phyloP scores from a whole-genome alignment of 441 rosid genomes.

The Euphorbia schlechtendalii region DNA sequence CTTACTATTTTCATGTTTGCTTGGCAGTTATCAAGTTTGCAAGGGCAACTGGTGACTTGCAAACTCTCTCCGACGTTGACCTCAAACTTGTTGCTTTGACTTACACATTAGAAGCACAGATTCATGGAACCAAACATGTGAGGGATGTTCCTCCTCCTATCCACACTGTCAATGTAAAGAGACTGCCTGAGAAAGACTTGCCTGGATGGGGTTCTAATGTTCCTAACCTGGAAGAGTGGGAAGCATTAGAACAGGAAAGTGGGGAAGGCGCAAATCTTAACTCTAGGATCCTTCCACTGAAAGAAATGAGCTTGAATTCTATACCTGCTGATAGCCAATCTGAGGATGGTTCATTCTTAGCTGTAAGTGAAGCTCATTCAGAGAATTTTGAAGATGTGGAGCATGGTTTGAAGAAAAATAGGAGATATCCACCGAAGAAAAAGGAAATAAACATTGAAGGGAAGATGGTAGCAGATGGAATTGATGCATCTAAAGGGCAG shows the following conservation, averaged over 20 bases:
- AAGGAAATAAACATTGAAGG: conserved; percentile 61
- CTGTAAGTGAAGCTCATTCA: conserved; percentile 29
- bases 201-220: conserved; percentile 99
- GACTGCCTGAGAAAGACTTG: conserved; percentile 77
- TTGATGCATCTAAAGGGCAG: too few relatives aligned
- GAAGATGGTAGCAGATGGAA: conserved; percentile 75
- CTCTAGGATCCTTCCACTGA: conserved; percentile 77
- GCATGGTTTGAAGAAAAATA: conserved; percentile 33
- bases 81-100: conserved; percentile 74
- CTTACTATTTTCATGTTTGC: neutral
- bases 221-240: conserved; percentile 88
- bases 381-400: conserved; percentile 45
- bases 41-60: conserved; percentile 83
- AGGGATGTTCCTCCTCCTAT: conserved; percentile 78
- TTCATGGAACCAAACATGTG: conserved; percentile 65
- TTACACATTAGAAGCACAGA: conserved; percentile 70
- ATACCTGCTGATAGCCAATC: conserved; percentile 35
- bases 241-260: conserved; percentile 53
- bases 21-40: conserved; percentile 69
- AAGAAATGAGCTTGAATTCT: conserved; percentile 53
- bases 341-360: conserved; percentile 38
- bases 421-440: conserved; percentile 48
- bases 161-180: conserved; percentile 60
- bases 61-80: conserved; percentile 84
- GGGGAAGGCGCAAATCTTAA: conserved; percentile 36